Evolutionary conservation across 1,284 basidiomycete genomes (phyloP), one percentile per base, ranked within the genome.

Genomic region (Pseudozyma hubeiensis): DNA sequence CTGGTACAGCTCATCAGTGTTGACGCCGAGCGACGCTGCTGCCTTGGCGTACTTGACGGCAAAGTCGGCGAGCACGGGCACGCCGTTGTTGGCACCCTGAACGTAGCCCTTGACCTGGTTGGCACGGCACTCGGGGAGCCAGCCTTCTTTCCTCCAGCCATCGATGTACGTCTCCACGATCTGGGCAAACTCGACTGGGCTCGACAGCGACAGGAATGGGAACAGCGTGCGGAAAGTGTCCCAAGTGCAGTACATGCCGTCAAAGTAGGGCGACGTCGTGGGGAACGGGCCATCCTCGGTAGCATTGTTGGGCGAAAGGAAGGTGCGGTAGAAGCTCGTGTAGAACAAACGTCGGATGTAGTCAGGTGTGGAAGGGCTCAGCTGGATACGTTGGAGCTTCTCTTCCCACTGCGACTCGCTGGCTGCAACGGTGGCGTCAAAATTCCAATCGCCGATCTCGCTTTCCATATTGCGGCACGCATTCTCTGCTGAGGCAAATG

Each of bases 241-340:
- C 64, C 69, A 70, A n/a, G 61, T 61, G 50, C 74, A 79, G 48
- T 79, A 81, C 50, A 79, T 53, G 11, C 75, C 72, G 29, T 81
- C 79, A 45, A 78, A 81, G 63, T 74, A 81, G 1, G 73, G 69
- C 7, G 59, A 43, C 1, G 39, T 47, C 17, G 73, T 80, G 14
- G 45, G 53, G 53, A 67, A 63, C 4, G 63, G 68, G 3, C 62
- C 68, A 31, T 69, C 64, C 11, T 33, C 55, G 2, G 80, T 81
- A 9, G 77, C 79, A 43, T 81, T 81, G 71, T 81, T 81, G 16
- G 80, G 80, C 24, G 64, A 79, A 7, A 81, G 66, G 61, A 81
- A 81, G 17, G 68, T 64, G n/a, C 79, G 62, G 64, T 81, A 81
- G 44, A 80, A 68, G 13, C 63, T 71, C 24, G 75, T 74, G 58